A percentile compares a stretch with the other conserved stretches of the same genome.
These are phyloP conservation scores for Aspergillus novoparasiticus DNA, from an alignment of 2,329 filamentous ascomycete species.

Conservation along the genomic window DNA sequence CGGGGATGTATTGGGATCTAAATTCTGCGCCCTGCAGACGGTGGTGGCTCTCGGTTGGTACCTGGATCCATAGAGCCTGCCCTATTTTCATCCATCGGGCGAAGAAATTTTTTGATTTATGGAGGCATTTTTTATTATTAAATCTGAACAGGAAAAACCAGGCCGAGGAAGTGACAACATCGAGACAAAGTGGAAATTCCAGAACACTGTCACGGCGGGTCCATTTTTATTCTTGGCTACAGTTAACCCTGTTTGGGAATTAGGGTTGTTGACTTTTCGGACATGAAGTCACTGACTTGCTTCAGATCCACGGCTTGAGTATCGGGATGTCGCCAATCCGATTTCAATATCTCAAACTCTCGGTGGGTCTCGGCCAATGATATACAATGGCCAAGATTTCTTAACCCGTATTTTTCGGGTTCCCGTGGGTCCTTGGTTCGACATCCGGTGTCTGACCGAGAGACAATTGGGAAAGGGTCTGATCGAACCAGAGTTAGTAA, in stretches of 20 bases:
- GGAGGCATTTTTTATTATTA: not conserved
- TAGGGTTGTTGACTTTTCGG: not conserved
- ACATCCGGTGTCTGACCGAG: constrained; percentile 3
- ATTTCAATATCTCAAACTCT: not conserved
- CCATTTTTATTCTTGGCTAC: not conserved
- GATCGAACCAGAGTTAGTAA: not conserved
- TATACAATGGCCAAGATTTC: not conserved
- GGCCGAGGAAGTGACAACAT: too few relatives aligned
- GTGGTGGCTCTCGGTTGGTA: not conserved
- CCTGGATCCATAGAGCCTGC: not conserved
- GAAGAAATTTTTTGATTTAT: not conserved
- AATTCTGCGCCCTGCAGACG: not conserved
- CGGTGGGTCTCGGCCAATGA: not conserved
- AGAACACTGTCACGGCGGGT: constrained; percentile 2
- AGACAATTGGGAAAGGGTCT: not conserved
- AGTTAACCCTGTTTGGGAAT: not conserved
- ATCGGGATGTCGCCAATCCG: not conserved
- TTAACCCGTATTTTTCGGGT: not conserved
- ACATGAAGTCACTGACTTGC: not conserved
- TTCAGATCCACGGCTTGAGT: not conserved
- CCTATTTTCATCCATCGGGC: not conserved
- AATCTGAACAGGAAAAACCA: not conserved
- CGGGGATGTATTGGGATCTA: not conserved
- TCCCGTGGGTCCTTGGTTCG: not conserved
- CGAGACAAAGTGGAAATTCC: not conserved